Evolutionary conservation across 2,329 filamentous ascomycete species (phyloP), one percentile per base, ranked within the genome.

Genomic region (Zelopaecilomyces penicillatus): DNA sequence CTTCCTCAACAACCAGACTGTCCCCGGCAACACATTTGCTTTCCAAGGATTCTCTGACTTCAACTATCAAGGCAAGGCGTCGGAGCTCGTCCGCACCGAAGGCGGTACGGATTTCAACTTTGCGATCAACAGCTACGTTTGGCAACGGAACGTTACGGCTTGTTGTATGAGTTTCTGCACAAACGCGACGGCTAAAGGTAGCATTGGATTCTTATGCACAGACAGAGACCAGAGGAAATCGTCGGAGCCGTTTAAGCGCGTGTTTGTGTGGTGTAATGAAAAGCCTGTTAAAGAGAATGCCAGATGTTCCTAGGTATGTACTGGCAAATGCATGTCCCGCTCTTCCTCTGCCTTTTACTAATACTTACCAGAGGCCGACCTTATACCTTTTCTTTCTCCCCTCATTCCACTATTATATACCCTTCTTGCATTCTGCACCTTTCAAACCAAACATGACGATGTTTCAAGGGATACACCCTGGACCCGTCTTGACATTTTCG

Each of bases 11-110:
- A 58, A 57, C 49, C 43, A 47, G 36, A 58, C 54, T 9, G 43
- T 33, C 6, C 51, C 53, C 0, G 30, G 28, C 11, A 37, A 39
- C 2, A 45, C 47, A 2, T 57, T 59, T 26, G 54, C 53, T 4
- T 65, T 66, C 54, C 63, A 65, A 42, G 62, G 47, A 6, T 65
- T 57, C 39, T 52, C 56, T 1, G 46, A 48, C 5, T 2, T 37
- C 3, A 50, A 58, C 35, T 63, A 54, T 46, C 29, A 10, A 2
- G 61, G 61, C 11, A 43, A 51, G 0, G 41, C 37, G 27, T 59
- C 61, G 4, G n/a, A 43, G 0, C 38, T 65, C 30, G 42, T 54
- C 34, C 29, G 26, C 8, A 42, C 55, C 4, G 55, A 60, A 38
- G 59, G 55, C 12, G 54, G 48, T 40, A 47, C 45, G n/a, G 49